Base-by-base conservation (phyloP, 164 flowering plant species). In the Santalum album region DNA sequence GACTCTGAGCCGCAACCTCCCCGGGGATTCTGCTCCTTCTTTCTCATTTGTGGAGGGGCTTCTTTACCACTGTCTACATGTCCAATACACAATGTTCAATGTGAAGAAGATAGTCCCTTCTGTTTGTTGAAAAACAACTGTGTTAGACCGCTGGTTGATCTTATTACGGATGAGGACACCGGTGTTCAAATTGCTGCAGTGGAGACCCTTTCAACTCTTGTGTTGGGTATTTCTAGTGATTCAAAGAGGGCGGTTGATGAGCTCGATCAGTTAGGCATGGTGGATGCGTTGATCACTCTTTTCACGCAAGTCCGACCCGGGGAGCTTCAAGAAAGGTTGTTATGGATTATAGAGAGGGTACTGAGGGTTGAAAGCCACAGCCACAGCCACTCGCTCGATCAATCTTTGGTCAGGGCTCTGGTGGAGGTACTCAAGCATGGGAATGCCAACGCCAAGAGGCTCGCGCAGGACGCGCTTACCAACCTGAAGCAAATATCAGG, bases 361-460 rank as follows among this genome's bases (percentile, higher is more conserved):
- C 47, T 78, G 49, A 73, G 78, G 68, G 72, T 64, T 24, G 83
- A 81, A 47, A 56, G 63, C 61, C 56, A 49, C 10, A 60, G 61
- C 18, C 72, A 63, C 6, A 22, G 32, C 24, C 58, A 63, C 26
- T 64, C 74, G 0, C 55, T 69, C 16, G 58, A 77, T 63, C 80
- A 76, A 63, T 46, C 71, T 25, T 55, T 76, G 24, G 70, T 81
- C 3, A 71, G 62, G 66, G 78, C 80, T 15, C 68, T 81, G 67
- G 80, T 73, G 46, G 87, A 78, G 67, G 80, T 80, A 45, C 67
- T 81, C 43, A 76, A 63, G 49, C 80, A 74, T 35, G 86, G 86
- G 20, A 78, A 68, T 56, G 54, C 69, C 14, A 66, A 69, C 50
- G 66, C 87, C 21, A 77, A 67, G 68, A 62, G 68, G 49, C 67